Evolutionary conservation across 768 basidiomycete genomes (phyloP), one percentile per base, ranked within the genome.

Genomic region (Tricholoma bakamatsutake): DNA sequence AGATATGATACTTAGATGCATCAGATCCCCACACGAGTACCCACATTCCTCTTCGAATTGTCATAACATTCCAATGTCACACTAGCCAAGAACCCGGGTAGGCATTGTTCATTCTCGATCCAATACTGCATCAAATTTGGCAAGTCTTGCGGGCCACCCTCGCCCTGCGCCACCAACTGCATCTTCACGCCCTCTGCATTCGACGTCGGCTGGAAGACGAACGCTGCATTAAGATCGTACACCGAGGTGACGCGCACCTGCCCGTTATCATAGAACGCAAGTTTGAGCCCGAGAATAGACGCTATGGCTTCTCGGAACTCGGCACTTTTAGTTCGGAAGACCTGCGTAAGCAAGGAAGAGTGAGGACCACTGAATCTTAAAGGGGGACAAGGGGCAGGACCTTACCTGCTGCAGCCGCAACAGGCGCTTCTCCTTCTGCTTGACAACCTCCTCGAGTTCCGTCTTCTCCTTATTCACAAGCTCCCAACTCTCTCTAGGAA

Each of bases 221-320:
- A 95, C 48, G 88, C 85, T 28, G 92, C 89, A 52, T 80, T 80
- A 5, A 91, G 81, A 59, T 97, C 94, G 71, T 88, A 98, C 62
- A 91, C 80, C n/a, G 88, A 89, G 4, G 93, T 95, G 57, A 97
- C 84, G 18, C 90, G 81, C 49, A 98, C 87, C 61, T 92, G 85
- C 0, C 94, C 95, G 50, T 92, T 93, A 13, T 88, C 90, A 65
- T 90, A 90, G 67, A 98, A 97, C 1, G 88, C 86, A 50, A 98
- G 81, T 63, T 96, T 93, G 66, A 93, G 85, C 5, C 95, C 96
- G 0, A 98, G 80, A 49, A 98, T 87, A 0, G 89, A 85, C 4
- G 88, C 85, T 57, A 98, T 88, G 5, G 93, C 87, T 66, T 95
- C 91, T 37, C 90, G 83, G 75, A 98, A 96, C 65, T 98, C 94